Percentiles rank a stretch among this genome's conserved stretches.
phyloP scores from a whole-genome alignment of 2,329 filamentous ascomycete genomes.

The Monosporascus cannonballus region DNA sequence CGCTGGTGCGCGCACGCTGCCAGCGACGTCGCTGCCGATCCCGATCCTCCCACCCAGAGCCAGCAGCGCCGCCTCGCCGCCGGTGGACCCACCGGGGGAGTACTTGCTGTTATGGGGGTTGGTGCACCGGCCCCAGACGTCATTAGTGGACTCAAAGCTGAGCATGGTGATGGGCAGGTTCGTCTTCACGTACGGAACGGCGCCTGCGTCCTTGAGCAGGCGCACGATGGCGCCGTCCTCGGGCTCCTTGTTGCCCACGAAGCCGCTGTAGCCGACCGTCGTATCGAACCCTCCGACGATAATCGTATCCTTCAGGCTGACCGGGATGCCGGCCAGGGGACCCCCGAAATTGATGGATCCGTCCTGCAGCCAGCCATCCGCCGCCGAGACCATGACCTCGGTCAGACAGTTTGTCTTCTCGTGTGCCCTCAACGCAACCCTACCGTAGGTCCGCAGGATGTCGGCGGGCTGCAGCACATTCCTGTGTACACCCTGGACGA shows the following conservation, averaged over 20 bases:
- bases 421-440: slow-evolving; percentile 78
- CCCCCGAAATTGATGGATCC: slow-evolving; percentile 66
- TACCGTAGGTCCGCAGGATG: slow-evolving; percentile 80
- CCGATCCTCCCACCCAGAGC: slow-evolving; percentile 81
- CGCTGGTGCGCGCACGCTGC: slow-evolving; percentile 79
- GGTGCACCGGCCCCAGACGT: slow-evolving; percentile 73
- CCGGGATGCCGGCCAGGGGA: slow-evolving; percentile 78
- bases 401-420: slow-evolving; percentile 85
- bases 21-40: slow-evolving; percentile 85
- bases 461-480: slow-evolving; percentile 59
- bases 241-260: slow-evolving; percentile 59
- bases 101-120: slow-evolving; percentile 84
- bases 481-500: slow-evolving; percentile 74
- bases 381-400: slow-evolving; percentile 74
- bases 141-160: slow-evolving; percentile 74
- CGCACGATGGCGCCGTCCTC: slow-evolving; percentile 68
- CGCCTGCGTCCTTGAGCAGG: slow-evolving; percentile 80
- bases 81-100: slow-evolving; percentile 84
- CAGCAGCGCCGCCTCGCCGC: slow-evolving; percentile 75
- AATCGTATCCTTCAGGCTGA: slow-evolving; percentile 78
- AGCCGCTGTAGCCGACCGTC: slow-evolving; percentile 71
- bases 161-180: slow-evolving; percentile 81
- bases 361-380: slow-evolving; percentile 63
- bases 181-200: slow-evolving; percentile 89
- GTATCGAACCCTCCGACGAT: slow-evolving; percentile 78